A percentile compares a stretch with the other conserved stretches of the same genome.
Conservation (phyloP, 257 asterid genomes). For the Linaria vulgaris region DNA sequence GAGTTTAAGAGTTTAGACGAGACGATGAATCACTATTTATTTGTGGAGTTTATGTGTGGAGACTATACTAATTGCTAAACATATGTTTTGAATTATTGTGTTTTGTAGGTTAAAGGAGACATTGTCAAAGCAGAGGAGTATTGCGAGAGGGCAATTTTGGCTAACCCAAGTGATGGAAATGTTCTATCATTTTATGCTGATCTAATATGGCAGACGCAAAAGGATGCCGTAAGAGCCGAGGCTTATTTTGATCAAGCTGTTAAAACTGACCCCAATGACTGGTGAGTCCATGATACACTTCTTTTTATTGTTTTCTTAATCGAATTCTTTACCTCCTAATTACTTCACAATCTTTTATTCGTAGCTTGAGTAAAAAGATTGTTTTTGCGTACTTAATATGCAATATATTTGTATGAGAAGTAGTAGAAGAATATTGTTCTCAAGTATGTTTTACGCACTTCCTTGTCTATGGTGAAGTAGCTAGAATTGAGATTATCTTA, state of each 20-base stretch:
- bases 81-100: constrained; percentile 14
- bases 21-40: too few relatives aligned
- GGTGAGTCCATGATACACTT: constrained; percentile 39
- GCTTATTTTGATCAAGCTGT: constrained; percentile 80
- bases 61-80: too few relatives aligned
- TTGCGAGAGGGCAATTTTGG: constrained; percentile 74
- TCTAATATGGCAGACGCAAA: constrained; percentile 73
- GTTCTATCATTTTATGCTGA: constrained; percentile 84
- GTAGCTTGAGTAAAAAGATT: neutral
- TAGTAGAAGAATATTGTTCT: too few relatives aligned
- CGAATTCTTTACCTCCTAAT: constrained; percentile 12
- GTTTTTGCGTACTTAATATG: neutral
- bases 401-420: neutral
- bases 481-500: too few relatives aligned
- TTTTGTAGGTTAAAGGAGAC: constrained; percentile 64
- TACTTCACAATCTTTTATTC: constrained; percentile 1
- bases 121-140: constrained; percentile 78
- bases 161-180: constrained; percentile 63
- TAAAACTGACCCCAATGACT: constrained; percentile 70
- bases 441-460: too few relatives aligned
- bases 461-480: too few relatives aligned
- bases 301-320: constrained; percentile 16
- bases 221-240: constrained; percentile 68
- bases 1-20: too few relatives aligned
- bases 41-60: too few relatives aligned